A percentile compares a stretch with the other conserved stretches of the same genome.
These are phyloP conservation scores for Termitomyces sp. DNA, from an alignment of 768 basidiomycete species.

Conservation along the genomic window DNA sequence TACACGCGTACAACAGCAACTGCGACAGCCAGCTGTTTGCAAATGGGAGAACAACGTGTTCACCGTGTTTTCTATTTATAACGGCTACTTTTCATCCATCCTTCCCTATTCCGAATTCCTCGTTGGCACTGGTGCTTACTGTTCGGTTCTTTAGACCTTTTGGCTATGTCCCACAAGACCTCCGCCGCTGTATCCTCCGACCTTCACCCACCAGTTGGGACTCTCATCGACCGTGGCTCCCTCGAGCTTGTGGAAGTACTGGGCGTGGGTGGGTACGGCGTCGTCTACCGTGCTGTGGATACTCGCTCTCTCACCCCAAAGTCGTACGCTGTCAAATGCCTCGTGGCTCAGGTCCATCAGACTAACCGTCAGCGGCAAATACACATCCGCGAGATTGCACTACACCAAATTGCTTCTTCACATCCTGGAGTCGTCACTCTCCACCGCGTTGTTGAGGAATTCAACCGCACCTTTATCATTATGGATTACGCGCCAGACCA, in stretches of 20 bases:
- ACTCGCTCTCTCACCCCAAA: slow-evolving; percentile 43
- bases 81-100: slow-evolving; percentile 15
- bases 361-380: slow-evolving; percentile 65
- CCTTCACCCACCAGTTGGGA: slow-evolving; percentile 67
- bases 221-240: slow-evolving; percentile 77
- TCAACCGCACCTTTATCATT: slow-evolving; percentile 79
- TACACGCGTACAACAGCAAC: slow-evolving; percentile 53
- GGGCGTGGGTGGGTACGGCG: slow-evolving; percentile 92
- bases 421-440: slow-evolving; percentile 86
- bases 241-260: slow-evolving; percentile 85
- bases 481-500: slow-evolving; percentile 93
- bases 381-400: slow-evolving; percentile 85
- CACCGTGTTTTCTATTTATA: slow-evolving; percentile 16
- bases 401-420: slow-evolving; percentile 70
- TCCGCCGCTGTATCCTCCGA: slow-evolving; percentile 71
- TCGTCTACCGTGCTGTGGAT: slow-evolving; percentile 89
- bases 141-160: slow-evolving; percentile 19
- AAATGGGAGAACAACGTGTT: slow-evolving; percentile 14
- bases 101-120: slow-evolving; percentile 37
- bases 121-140: slow-evolving; percentile 44
- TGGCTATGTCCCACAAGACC: slow-evolving; percentile 50
- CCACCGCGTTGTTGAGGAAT: slow-evolving; percentile 85
- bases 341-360: slow-evolving; percentile 49
- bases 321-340: slow-evolving; percentile 92
- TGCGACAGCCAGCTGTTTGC: slow-evolving; percentile 26